Evolutionary conservation across 176 grass and related monocot genomes (phyloP).

Genomic region (Guadua angustifolia): DNA sequence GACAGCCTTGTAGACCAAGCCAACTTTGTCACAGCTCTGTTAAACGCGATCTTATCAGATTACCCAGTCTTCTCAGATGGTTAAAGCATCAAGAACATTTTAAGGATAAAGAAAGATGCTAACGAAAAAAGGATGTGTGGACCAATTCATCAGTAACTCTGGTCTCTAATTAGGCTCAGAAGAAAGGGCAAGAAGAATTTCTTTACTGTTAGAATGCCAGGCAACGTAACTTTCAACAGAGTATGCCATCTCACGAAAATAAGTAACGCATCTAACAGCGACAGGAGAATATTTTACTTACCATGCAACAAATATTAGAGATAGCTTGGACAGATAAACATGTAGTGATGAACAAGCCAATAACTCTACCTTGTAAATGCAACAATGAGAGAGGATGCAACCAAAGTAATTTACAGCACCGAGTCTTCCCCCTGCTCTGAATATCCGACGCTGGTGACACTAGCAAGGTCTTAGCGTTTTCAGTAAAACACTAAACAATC

Average conservation of each 20-base stretch:
- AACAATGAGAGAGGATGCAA: not conserved
- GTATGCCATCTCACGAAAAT: not conserved
- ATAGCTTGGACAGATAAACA: not conserved
- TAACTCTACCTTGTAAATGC: conserved; percentile 40
- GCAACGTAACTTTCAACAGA: not conserved
- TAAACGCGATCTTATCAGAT: not conserved
- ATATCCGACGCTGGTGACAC: conserved; percentile 22
- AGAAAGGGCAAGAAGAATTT: conserved; percentile 35
- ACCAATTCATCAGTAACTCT: conserved; percentile 35
- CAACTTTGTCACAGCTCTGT: not conserved
- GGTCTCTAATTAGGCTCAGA: not conserved
- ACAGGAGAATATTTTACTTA: conserved; percentile 21
- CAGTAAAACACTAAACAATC: not conserved
- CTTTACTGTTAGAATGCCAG: conserved; percentile 3
- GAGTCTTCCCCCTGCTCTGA: not conserved
- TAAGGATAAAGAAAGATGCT: not conserved
- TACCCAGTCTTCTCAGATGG: conserved; percentile 33
- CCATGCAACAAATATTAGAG: not conserved
- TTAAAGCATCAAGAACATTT: conserved; percentile 10
- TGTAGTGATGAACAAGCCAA: conserved; percentile 6
- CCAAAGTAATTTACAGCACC: conserved; percentile 3
- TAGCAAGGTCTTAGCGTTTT: conserved; percentile 28
- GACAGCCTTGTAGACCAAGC: conserved; percentile 24
- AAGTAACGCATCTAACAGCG: conserved; percentile 3
- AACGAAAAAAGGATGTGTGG: not conserved